Conservation (phyloP, 768 basidiomycete species). For the Tulasnella sp. region DNA sequence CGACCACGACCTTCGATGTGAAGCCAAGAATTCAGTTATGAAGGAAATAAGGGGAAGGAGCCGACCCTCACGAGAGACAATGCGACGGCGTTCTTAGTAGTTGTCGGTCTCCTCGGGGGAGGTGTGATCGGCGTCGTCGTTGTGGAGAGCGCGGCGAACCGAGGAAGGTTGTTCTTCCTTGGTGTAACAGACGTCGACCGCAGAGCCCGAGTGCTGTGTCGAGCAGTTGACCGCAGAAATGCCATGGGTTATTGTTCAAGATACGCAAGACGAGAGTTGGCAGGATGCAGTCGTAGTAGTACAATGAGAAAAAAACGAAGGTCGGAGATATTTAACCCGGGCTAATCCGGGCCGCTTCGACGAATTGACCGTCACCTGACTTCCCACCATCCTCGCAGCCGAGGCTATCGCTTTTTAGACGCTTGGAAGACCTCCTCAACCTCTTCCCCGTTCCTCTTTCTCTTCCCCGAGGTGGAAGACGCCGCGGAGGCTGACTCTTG, state of each 20-base stretch:
- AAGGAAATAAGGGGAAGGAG: background rate
- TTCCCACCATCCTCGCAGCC: background rate
- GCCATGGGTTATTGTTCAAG: background rate
- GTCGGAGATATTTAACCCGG: no score
- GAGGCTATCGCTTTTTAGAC: background rate
- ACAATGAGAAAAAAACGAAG: background rate
- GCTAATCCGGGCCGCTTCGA: background rate
- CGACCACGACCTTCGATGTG: background rate
- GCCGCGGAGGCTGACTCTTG: background rate
- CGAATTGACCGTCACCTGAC: background rate
- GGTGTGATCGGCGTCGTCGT: background rate
- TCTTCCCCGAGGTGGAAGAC: constrained; percentile 6
- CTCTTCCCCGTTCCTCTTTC: constrained; percentile 33
- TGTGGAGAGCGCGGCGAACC: background rate
- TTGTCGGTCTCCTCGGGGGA: background rate
- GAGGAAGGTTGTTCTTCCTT: background rate
- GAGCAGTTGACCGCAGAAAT: background rate
- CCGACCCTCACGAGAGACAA: background rate
- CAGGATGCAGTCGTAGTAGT: background rate
- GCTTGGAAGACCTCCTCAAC: constrained; percentile 35
- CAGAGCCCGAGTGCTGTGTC: background rate
- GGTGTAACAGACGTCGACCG: background rate
- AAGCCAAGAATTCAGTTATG: background rate
- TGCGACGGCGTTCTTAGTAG: background rate
- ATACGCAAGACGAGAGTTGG: background rate